Evolutionary conservation across 75 land plant species (phyloP).

Genomic region (Cunninghamia lanceolata): DNA sequence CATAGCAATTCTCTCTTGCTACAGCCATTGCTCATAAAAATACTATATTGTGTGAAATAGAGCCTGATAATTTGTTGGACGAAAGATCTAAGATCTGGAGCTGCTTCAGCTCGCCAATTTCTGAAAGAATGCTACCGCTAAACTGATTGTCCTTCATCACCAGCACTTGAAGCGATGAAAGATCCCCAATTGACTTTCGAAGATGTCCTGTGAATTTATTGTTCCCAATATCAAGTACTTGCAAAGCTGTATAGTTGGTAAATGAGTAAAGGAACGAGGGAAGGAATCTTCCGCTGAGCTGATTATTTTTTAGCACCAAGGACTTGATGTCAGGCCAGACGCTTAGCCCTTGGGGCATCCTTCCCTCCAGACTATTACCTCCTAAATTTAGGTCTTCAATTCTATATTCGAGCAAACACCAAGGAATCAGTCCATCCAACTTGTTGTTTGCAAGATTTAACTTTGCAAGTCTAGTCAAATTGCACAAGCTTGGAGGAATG

Average conservation of each 20-base stretch:
- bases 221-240: background rate
- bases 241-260: background rate
- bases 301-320: background rate
- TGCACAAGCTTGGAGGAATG: constrained; percentile 23
- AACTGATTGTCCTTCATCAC: background rate
- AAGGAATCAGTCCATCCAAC: constrained; percentile 19
- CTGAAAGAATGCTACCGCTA: background rate
- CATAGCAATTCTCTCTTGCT: background rate
- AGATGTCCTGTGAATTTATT: background rate
- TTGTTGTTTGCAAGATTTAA: constrained; percentile 18
- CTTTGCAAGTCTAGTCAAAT: constrained; percentile 10
- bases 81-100: background rate
- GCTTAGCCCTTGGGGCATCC: constrained; percentile 16
- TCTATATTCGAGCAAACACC: background rate
- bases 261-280: background rate
- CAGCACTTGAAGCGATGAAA: background rate
- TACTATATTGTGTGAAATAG: background rate
- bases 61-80: background rate
- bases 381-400: constrained; percentile 16
- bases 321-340: background rate
- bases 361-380: constrained; percentile 20
- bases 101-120: background rate
- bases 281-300: background rate
- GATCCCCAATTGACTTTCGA: background rate
- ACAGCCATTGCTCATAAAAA: background rate